Percentiles rank a stretch among this genome's conserved stretches.
Conservation (phyloP, 1,139 yeast genomes). For the Nakaseomyces nivariensis region DNA sequence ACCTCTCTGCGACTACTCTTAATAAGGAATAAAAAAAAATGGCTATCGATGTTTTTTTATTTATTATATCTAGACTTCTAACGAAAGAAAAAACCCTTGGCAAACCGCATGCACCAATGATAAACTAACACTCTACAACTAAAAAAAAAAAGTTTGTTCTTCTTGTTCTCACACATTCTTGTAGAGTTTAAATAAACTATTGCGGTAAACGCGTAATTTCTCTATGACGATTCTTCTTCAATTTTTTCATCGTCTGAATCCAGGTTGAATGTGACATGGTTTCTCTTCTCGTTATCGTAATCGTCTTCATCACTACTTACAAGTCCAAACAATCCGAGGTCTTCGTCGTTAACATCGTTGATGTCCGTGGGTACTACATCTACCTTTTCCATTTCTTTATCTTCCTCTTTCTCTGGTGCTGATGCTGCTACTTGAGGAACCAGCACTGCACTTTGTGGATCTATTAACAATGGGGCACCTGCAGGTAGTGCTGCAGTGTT, state of each 20-base stretch:
- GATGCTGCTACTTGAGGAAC: not conserved
- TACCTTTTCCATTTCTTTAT: constrained; percentile 4
- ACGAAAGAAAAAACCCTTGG: no score
- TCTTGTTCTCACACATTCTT: no score
- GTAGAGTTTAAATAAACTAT: no score
- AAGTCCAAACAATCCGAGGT: constrained; percentile 19
- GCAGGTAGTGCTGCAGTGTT: not conserved
- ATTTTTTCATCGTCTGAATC: not conserved
- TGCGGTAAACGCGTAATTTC: no score
- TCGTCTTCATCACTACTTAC: constrained; percentile 22
- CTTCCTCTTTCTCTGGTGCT: not conserved
- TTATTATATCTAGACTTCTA: no score
- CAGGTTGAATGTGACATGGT: not conserved
- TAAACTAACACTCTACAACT: no score
- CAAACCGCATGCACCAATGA: no score
- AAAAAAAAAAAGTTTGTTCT: no score
- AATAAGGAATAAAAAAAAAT: no score
- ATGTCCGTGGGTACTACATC: constrained; percentile 13
- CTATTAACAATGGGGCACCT: not conserved
- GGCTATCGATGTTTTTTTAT: no score
- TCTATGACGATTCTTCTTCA: no score
- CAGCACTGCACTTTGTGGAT: not conserved
- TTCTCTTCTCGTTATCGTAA: not conserved
- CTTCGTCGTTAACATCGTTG: constrained; percentile 15
- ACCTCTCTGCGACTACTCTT: no score